These are phyloP conservation scores for Hyaloscypha bicolor DNA, from an alignment of 495 filamentous ascomycete genomes.

Conservation along the genomic window DNA sequence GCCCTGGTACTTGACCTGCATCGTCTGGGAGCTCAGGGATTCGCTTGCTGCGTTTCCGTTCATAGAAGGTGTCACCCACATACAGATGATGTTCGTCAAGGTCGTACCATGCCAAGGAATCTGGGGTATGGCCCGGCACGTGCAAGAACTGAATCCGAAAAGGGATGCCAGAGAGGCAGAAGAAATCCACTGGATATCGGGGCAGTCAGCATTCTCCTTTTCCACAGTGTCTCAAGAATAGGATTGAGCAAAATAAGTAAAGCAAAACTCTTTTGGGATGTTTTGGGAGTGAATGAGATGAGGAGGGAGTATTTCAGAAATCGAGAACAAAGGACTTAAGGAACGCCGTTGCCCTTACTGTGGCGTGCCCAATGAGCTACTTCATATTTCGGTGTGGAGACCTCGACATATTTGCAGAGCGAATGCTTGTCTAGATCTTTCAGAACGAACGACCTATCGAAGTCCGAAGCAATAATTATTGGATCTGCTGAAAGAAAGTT, in stretches of 20 bases:
- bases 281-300: too few species aligned
- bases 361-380: constrained; percentile 41
- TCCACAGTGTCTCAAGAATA: too few species aligned
- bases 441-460: constrained; percentile 38
- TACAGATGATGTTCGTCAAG: constrained; percentile 40
- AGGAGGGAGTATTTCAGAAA: too few species aligned
- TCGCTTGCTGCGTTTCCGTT: constrained; percentile 29
- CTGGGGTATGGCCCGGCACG: constrained; percentile 46
- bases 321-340: too few species aligned
- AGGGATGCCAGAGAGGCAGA: constrained; percentile 16
- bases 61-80: constrained; percentile 46
- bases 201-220: too few species aligned
- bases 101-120: constrained; percentile 46
- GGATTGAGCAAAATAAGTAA: too few species aligned
- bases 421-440: constrained; percentile 37
- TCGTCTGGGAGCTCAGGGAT: constrained; percentile 24
- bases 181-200: constrained; percentile 19
- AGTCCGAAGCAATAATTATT: constrained; percentile 38
- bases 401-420: constrained; percentile 35
- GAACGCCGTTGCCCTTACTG: neutral
- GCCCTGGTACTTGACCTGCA: constrained; percentile 9
- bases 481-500: constrained; percentile 35
- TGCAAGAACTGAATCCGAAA: constrained; percentile 41
- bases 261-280: too few species aligned
- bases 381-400: constrained; percentile 37